Evolutionary conservation across 176 grass and related monocot genomes (phyloP).

Genomic region (Typha latifolia): DNA sequence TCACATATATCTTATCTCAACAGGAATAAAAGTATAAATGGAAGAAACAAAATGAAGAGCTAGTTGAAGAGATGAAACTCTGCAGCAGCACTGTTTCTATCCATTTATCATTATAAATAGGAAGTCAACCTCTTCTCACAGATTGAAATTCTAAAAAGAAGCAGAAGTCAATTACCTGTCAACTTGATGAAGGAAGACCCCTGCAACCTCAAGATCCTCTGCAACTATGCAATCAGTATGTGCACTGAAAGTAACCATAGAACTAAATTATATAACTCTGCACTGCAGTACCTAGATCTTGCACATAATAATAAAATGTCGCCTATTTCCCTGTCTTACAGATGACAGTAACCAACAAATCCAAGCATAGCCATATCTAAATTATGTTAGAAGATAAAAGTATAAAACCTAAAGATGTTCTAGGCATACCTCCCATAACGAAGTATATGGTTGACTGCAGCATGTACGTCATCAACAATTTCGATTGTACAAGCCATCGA

Average conservation of each 20-base stretch:
- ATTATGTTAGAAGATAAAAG: neutral
- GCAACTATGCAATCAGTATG: constrained; percentile 91
- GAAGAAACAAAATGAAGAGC: neutral
- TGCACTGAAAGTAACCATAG: constrained; percentile 32
- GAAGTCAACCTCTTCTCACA: constrained; percentile 1
- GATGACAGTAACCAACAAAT: no score
- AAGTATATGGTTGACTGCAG: constrained; percentile 90
- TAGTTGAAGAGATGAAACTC: no score
- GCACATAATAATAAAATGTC: neutral
- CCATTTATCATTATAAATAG: neutral
- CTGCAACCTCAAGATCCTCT: constrained; percentile 53
- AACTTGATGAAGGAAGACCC: constrained; percentile 64
- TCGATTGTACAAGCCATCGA: constrained; percentile 78
- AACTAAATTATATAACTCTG: neutral
- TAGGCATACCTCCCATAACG: constrained; percentile 67
- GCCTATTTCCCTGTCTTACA: no score
- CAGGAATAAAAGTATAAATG: constrained; percentile 8
- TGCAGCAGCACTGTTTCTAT: no score
- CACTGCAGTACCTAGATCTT: neutral
- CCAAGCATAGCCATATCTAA: no score
- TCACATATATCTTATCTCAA: constrained; percentile 7
- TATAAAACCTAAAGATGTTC: neutral
- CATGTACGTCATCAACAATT: constrained; percentile 76
- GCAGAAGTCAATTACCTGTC: constrained; percentile 53
- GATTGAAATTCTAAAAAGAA: neutral